These are phyloP conservation scores for Moniliella sp. DNA, from an alignment of 1,284 basidiomycete genomes.

Conservation along the genomic window DNA sequence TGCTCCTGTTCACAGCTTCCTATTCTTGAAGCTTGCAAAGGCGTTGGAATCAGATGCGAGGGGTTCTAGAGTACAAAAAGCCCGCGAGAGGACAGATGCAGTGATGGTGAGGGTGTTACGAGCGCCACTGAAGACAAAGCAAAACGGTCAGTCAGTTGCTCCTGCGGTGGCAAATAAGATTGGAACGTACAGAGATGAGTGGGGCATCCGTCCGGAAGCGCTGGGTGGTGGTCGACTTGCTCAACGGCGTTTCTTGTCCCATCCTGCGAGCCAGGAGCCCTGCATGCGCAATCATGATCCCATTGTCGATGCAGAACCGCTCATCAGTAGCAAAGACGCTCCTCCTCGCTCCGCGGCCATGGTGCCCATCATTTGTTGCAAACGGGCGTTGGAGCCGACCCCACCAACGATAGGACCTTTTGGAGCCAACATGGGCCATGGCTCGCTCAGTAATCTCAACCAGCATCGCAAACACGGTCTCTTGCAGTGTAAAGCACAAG, in stretches of 20 bases:
- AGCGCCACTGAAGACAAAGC: too few relatives aligned
- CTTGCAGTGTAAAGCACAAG: conserved; percentile 86
- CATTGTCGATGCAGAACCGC: conserved; percentile 97
- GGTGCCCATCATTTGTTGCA: conserved; percentile 96
- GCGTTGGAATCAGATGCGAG: too few relatives aligned
- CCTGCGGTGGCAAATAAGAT: too few relatives aligned
- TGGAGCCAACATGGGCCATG: conserved; percentile 88
- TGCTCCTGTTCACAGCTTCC: too few relatives aligned
- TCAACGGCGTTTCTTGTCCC: conserved; percentile 40
- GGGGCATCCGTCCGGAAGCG: conserved; percentile 29
- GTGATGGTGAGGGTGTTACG: too few relatives aligned
- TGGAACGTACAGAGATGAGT: conserved; percentile 13
- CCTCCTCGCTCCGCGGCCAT: conserved; percentile 75
- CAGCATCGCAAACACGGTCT: conserved; percentile 92
- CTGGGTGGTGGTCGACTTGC: conserved; percentile 28
- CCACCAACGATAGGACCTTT: conserved; percentile 93
- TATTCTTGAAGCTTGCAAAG: too few relatives aligned
- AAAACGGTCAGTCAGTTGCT: too few relatives aligned
- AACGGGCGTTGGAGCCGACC: conserved; percentile 66
- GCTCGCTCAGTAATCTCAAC: conserved; percentile 97
- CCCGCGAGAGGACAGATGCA: too few relatives aligned
- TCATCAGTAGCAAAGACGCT: conserved; percentile 88
- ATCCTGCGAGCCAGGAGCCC: conserved; percentile 75
- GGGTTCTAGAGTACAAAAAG: too few relatives aligned
- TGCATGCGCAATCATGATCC: conserved; percentile 98